Conservation (phyloP, 805 yeast genomes). For the Naumovozyma baii region DNA sequence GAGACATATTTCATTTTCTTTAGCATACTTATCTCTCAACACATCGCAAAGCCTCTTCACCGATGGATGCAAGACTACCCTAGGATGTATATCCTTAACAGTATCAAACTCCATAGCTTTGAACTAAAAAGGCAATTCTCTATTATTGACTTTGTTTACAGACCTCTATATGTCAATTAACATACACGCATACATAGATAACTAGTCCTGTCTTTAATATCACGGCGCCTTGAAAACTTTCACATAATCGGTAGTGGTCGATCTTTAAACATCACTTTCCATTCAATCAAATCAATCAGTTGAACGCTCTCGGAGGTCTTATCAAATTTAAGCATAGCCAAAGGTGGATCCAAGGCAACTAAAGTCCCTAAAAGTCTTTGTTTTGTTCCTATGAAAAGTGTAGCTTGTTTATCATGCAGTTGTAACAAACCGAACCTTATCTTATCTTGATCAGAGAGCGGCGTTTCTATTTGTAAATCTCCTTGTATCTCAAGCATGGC, state of each 20-base stretch:
- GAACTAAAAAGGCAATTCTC: too few relatives aligned
- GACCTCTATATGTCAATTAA: too few relatives aligned
- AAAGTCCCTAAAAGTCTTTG: slow-evolving; percentile 60
- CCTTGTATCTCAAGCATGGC: slow-evolving; percentile 66
- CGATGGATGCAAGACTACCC: slow-evolving; percentile 54
- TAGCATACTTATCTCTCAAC: slow-evolving; percentile 62
- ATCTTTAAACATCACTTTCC: slow-evolving; percentile 51
- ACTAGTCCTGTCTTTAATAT: too few relatives aligned
- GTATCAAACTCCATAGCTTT: not conserved
- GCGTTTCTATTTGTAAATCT: slow-evolving; percentile 40
- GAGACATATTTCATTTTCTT: slow-evolving; percentile 66
- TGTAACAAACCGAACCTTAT: slow-evolving; percentile 21
- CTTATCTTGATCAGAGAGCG: slow-evolving; percentile 18
- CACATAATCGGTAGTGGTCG: slow-evolving; percentile 58
- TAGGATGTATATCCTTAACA: slow-evolving; percentile 3
- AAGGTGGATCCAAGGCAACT: slow-evolving; percentile 50
- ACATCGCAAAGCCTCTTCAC: slow-evolving; percentile 47
- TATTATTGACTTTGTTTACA: too few relatives aligned
- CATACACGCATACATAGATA: too few relatives aligned
- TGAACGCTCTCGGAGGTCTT: slow-evolving; percentile 32
- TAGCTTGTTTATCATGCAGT: slow-evolving; percentile 34
- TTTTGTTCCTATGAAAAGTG: slow-evolving; percentile 55
- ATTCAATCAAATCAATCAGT: slow-evolving; percentile 48
- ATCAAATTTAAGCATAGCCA: slow-evolving; percentile 47
- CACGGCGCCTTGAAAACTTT: too few relatives aligned